Evolutionary conservation across 2,329 filamentous ascomycete species (phyloP), one percentile per base, ranked within the genome.

Genomic region (Tolypocladium cylindrosporum): DNA sequence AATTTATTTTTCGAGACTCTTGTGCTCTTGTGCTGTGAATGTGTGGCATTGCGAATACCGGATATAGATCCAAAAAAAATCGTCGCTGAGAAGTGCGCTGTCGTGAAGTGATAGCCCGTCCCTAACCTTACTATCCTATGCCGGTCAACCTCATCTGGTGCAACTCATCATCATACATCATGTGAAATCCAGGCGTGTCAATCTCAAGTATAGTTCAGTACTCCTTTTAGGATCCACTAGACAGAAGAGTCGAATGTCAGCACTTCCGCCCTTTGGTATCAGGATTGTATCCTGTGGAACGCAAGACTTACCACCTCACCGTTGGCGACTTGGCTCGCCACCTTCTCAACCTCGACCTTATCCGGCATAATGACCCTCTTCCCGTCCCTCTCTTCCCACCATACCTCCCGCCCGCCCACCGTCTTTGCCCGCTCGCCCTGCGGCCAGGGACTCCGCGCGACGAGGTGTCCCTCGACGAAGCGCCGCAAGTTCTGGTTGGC

Each of bases 391-490:
- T 75, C 81, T 67, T 91, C 88, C 90, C 91, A 97, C 87, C 88
- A 96, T 54, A 97, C 69, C 64, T 89, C 84, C 57, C 79, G 80
- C 4, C 79, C 79, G 0, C 74, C 77, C 10, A 86, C 77, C 0
- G 89, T 89, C 74, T 85, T 81, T 1, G 83, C 78, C 72, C 87
- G 91, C 62, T 79, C 71, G 1, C 78, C 77, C 64, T 89, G 84
- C 34, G 76, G 72, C 92, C 93, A 97, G 0, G 91, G 91, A 66
- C 84, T 89, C 5, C 74, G 72, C 0, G 85, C 80, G 5, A 97
- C 81, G 56, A 97, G 79, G 73, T 99, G 94, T 52, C 88, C 87
- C 74, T 95, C 87, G 1, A 96, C 90, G 70, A 97, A 97, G 43
- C 82, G 78, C 67, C 81, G 79, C 61, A 97, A 71, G 67, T 97